Evolutionary conservation across 805 yeast species (phyloP).

Genomic region (Isabelozyma heimii): DNA sequence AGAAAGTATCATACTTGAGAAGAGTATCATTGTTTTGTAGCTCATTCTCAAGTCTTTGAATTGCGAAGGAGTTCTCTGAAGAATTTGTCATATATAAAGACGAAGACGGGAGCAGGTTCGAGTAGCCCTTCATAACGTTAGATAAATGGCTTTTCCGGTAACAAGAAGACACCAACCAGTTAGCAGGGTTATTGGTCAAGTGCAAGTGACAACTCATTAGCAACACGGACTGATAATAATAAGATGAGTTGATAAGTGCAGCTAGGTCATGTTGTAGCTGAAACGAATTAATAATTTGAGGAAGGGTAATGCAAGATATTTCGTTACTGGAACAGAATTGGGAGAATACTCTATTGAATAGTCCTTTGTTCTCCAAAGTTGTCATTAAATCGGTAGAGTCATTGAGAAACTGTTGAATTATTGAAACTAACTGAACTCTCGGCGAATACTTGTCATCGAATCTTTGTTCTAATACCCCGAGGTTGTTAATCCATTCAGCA

Average conservation of each 20-base stretch:
- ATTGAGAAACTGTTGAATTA: slow-evolving; percentile 23
- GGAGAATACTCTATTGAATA: slow-evolving; percentile 11
- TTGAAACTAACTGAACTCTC: slow-evolving; percentile 17
- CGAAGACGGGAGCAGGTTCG: slow-evolving; percentile 23
- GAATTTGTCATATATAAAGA: slow-evolving; percentile 25
- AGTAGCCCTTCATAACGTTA: slow-evolving; percentile 19
- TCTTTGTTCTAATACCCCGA: slow-evolving; percentile 17
- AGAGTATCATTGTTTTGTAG: background rate
- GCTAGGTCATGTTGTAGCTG: background rate
- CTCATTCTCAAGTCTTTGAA: background rate
- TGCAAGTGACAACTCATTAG: slow-evolving; percentile 27
- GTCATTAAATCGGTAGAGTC: slow-evolving; percentile 1
- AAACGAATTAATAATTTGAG: slow-evolving; percentile 10
- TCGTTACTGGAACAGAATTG: slow-evolving; percentile 8
- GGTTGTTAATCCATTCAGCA: slow-evolving; percentile 12
- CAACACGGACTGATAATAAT: slow-evolving; percentile 26
- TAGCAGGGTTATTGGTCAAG: slow-evolving; percentile 16
- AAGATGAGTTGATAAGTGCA: slow-evolving; percentile 8
- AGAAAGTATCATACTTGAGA: background rate
- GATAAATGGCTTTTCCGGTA: slow-evolving; percentile 8
- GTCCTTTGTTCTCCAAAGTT: slow-evolving; percentile 8
- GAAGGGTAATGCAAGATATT: slow-evolving; percentile 4
- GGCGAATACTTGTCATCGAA: slow-evolving; percentile 14
- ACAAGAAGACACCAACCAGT: slow-evolving; percentile 24
- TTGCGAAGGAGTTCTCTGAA: slow-evolving; percentile 1